Evolutionary conservation across 192 early-diverging fungal species (phyloP), one percentile per base, ranked within the genome.

Genomic region (Coemansia sp.): DNA sequence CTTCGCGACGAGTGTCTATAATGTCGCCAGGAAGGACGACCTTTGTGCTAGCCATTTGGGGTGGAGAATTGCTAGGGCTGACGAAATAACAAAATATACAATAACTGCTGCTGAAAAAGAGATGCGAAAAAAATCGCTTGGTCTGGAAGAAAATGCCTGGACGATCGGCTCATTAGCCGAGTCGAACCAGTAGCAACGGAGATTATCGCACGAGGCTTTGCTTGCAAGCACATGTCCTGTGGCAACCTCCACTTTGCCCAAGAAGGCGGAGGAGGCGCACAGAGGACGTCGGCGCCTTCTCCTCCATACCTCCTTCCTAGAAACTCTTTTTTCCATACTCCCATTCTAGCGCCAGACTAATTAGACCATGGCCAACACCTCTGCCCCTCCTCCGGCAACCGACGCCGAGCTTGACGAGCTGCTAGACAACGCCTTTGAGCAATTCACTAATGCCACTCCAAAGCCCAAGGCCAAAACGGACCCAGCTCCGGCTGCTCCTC

Each of bases 371-470:
- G n/a, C 68, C 23, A 65, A 66, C 55, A 50, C 52, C n/a, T 55
- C 52, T 1, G 20, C 56, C 20, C 56, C 56, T 58, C 56, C 56
- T 11, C 64, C 65, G 43, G 76, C 83, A 34, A 85, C 71, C 50
- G 86, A 89, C 26, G 88, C 84, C 37, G 89, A 89, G 64, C 71
- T 90, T 6, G 90, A 91, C 57, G 88, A 84, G 64, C 74, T 90
- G 14, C 72, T 91, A 26, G 90, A 91, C 73, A 91, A 89, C 70
- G 90, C 90, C 42, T 75, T 93, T 43, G 91, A 93, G 64, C 90
- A 91, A 66, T 92, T 93, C 65, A 56, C 82, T 26, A 70, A 72
- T 5, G 43, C 77, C 23, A 13, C 68, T 21, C 66, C 64, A 41
- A 83, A 65, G 36, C 65, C 83, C 41, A 78, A 77, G 59, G 67